Evolutionary conservation across 306 rosid genomes (phyloP), one percentile per base, ranked within the genome.

Genomic region (Glycine latifolia): DNA sequence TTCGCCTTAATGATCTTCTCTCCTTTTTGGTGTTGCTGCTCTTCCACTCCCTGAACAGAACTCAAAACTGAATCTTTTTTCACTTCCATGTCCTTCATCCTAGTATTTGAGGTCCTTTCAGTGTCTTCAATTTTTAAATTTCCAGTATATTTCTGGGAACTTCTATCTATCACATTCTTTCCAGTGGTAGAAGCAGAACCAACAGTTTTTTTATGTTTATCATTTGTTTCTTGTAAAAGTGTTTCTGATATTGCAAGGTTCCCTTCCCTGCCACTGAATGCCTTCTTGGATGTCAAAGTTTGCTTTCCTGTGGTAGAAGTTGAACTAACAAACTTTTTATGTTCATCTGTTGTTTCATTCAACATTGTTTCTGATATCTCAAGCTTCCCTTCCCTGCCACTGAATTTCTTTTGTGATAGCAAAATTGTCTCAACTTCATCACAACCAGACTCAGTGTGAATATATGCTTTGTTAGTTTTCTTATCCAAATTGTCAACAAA

Each of bases 11-110:
- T 58, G 71, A 58, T 50, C 67, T 26, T 26, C 31, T 82, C 89
- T 68, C 78, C 84, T 77, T 84, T 79, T 79, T 85, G 87, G 74
- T 54, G 79, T 75, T 35, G 63, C 56, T 37, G 89, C 78, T 81
- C 83, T 60, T 90, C 87, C 74, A 71, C 75, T 85, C 76, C 88
- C 82, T 86, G 89, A 53, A 67, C 77, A 63, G 89, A 85, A 86
- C 80, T 75, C 44, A 26, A 47, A 73, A 73, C 77, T 56, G 83
- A 75, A 80, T 49, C 10, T 44, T 81, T 79, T 74, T 85, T 78
- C 73, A 79, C 91, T 78, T 76, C 87, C 47, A 67, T 73, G 33
- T 58, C 79, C 80, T 76, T 83, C 77, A 78, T 79, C 75, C 85
- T 68, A 43, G 75, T 67, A 79, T 82, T 83, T 26, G 87, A 87